Percentiles rank a stretch among this genome's conserved stretches.
Conservation (phyloP, 1,284 basidiomycete genomes). For the Leccinum solheimii region DNA sequence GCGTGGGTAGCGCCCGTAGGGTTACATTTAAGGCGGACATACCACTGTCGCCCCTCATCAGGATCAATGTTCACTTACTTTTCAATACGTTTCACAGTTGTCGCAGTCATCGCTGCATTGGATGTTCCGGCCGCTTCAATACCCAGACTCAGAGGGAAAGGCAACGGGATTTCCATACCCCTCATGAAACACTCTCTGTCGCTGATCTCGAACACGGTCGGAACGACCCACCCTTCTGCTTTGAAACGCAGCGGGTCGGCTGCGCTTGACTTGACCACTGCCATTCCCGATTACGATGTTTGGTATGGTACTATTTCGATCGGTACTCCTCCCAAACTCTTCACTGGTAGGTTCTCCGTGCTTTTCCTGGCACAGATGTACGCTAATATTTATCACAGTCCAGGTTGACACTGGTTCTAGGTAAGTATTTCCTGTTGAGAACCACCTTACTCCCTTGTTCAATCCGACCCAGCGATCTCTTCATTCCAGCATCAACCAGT, state of each 20-base stretch:
- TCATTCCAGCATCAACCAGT: background rate
- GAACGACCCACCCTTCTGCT: background rate
- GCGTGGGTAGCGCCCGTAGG: background rate
- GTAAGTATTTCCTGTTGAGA: background rate
- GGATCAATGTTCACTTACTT: background rate
- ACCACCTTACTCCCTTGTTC: background rate
- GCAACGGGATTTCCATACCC: background rate
- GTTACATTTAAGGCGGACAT: background rate
- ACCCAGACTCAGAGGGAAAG: background rate
- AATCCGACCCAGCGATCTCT: background rate
- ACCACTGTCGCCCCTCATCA: background rate
- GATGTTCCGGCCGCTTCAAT: background rate
- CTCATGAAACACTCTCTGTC: background rate
- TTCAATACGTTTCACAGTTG: background rate
- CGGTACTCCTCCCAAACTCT: background rate
- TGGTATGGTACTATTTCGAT: background rate
- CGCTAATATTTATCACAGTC: background rate
- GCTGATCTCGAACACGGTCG: background rate
- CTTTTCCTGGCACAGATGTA: background rate
- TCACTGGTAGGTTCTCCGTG: background rate
- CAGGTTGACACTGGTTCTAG: background rate
- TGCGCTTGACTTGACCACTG: background rate
- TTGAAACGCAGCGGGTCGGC: background rate
- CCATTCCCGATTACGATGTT: background rate
- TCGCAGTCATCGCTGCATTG: too few species aligned